Conservation (phyloP, 2,329 filamentous ascomycete genomes). For the Drechslerella coelobrocha region DNA sequence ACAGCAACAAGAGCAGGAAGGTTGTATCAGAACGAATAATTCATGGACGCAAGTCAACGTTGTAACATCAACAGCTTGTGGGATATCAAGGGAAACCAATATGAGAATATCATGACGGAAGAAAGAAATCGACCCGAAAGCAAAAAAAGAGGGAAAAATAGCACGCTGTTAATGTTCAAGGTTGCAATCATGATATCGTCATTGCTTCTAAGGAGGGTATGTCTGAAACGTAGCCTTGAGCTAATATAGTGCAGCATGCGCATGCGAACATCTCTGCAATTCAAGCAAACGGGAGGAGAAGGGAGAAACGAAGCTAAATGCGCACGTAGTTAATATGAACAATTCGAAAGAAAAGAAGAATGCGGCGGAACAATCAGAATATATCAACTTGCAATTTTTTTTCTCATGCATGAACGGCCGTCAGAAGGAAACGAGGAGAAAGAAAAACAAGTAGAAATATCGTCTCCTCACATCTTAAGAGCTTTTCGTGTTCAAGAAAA, state of each 20-base stretch:
- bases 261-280: slow-evolving; percentile 20
- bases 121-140: background rate
- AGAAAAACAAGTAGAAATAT: slow-evolving; percentile 32
- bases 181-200: slow-evolving; percentile 8
- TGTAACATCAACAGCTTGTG: no score
- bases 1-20: background rate
- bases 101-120: no score
- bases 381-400: background rate
- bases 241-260: background rate
- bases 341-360: slow-evolving; percentile 20
- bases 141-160: slow-evolving; percentile 2
- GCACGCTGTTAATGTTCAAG: slow-evolving; percentile 23
- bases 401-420: slow-evolving; percentile 2
- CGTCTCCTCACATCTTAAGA: slow-evolving; percentile 40
- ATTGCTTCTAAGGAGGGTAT: slow-evolving; percentile 12
- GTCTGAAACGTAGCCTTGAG: background rate
- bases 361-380: slow-evolving; percentile 1
- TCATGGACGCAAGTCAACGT: no score
- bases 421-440: slow-evolving; percentile 3
- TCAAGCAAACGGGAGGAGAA: slow-evolving; percentile 18
- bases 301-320: slow-evolving; percentile 22
- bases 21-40: no score
- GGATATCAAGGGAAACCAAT: no score
- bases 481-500: slow-evolving; percentile 7
- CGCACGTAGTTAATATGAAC: slow-evolving; percentile 40